Evolutionary conservation across 352 stramenopile species (phyloP).

Genomic region (Pythium sukuiense): DNA sequence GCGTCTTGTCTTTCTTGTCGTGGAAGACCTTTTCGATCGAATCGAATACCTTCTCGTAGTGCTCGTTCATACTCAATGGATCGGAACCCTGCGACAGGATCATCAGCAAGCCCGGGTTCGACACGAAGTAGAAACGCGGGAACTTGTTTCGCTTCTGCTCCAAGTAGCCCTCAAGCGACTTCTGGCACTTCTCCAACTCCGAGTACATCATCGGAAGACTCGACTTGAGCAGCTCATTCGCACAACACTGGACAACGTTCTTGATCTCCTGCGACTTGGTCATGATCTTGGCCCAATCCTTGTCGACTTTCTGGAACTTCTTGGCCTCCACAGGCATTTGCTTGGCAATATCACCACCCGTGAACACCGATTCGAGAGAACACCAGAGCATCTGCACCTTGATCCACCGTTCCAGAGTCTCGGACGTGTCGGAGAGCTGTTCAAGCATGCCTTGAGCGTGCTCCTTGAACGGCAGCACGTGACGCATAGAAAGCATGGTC

Average conservation of each 20-base stretch:
- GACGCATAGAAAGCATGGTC: constrained; percentile 97
- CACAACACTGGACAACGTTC: constrained; percentile 93
- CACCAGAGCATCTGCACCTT: constrained; percentile 99
- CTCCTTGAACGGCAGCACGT: constrained; percentile 96
- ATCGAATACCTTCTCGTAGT: constrained; percentile 99
- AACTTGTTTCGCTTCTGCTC: constrained; percentile 99
- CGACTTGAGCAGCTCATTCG: constrained; percentile 96
- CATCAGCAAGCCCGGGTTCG: constrained; percentile 96
- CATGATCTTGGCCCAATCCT: constrained; percentile 99
- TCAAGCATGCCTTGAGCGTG: constrained; percentile 94
- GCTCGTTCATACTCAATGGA: constrained; percentile 97
- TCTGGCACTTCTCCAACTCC: constrained; percentile 98
- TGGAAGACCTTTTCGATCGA: constrained; percentile 98
- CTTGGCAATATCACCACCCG: constrained; percentile 98
- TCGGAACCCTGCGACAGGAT: constrained; percentile 98
- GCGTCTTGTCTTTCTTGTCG: constrained; percentile 98
- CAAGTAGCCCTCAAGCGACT: constrained; percentile 97
- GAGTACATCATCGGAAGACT: constrained; percentile 96
- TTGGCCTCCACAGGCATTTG: constrained; percentile 98
- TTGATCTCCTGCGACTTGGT: constrained; percentile 89
- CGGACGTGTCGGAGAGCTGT: constrained; percentile 94
- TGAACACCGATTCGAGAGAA: constrained; percentile 98
- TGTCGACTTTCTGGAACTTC: constrained; percentile 98
- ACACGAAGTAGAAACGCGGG: constrained; percentile 99
- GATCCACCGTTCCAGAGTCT: constrained; percentile 97